Evolutionary conservation across 371 early-diverging fungal genomes (phyloP).

Genomic region (Zychaea mexicana): DNA sequence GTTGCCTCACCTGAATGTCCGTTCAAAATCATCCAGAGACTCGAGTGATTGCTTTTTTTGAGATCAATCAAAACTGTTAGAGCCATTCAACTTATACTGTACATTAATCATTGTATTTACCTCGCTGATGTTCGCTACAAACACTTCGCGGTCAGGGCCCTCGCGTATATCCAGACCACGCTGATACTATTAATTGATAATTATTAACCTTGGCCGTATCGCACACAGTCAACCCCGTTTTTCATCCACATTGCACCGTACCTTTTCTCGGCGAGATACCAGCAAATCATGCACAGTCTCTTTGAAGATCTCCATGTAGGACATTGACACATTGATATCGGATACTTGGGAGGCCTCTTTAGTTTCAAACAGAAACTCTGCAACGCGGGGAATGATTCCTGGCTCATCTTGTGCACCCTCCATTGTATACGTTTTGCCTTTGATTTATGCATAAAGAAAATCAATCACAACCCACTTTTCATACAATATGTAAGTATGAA

Average conservation of each 20-base stretch:
- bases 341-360: constrained; percentile 10
- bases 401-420: constrained; percentile 51
- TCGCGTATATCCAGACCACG: constrained; percentile 54
- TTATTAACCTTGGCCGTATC: neutral
- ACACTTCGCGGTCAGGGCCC: constrained; percentile 50
- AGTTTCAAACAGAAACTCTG: constrained; percentile 30
- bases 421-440: constrained; percentile 79
- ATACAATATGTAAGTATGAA: too few species aligned
- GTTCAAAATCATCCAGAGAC: constrained; percentile 53
- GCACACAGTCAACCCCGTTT: too few species aligned
- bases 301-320: constrained; percentile 71
- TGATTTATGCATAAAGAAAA: too few species aligned
- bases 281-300: constrained; percentile 65
- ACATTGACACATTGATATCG: constrained; percentile 32
- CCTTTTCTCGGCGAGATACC: constrained; percentile 40
- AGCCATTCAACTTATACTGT: neutral
- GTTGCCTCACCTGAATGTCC: constrained; percentile 34
- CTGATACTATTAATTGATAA: neutral
- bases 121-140: constrained; percentile 59
- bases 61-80: neutral
- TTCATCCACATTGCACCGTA: constrained; percentile 5
- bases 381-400: constrained; percentile 62
- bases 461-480: neutral
- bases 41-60: constrained; percentile 28
- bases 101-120: constrained; percentile 7